A percentile compares a stretch with the other conserved stretches of the same genome.
Evolutionary conservation across 139 green algal species (phyloP).

Genomic region (Chlamydomonas sphaeroides): DNA sequence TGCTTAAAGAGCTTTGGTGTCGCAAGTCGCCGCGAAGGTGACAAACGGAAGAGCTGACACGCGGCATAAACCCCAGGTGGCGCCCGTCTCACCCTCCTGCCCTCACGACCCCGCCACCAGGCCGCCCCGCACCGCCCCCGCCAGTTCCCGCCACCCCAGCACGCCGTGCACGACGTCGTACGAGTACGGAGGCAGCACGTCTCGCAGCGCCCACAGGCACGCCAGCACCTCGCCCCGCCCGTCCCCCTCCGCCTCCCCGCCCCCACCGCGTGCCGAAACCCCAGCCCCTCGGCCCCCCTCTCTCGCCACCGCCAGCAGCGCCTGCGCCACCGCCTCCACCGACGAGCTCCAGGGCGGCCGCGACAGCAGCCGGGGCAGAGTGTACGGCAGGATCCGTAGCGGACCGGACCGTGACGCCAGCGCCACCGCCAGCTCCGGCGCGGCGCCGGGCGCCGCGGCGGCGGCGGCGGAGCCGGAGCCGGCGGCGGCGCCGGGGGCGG

Average conservation of each 20-base stretch:
- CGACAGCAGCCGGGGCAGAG: conserved; percentile 20
- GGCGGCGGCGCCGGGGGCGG: neutral
- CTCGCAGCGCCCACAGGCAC: conserved; percentile 33
- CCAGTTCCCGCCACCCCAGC: conserved; percentile 4
- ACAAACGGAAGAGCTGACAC: too few species aligned
- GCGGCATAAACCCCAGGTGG: too few species aligned
- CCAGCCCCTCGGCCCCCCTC: neutral
- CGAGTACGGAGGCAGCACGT: conserved; percentile 25
- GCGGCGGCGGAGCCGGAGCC: neutral
- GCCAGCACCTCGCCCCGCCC: neutral
- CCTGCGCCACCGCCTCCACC: conserved; percentile 19
- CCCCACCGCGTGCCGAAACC: neutral
- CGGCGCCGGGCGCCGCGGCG: neutral
- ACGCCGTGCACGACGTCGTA: conserved; percentile 25
- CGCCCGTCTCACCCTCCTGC: too few species aligned
- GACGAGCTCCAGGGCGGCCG: conserved; percentile 19
- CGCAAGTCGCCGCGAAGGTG: too few species aligned
- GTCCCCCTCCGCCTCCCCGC: neutral
- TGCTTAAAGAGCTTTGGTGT: too few species aligned
- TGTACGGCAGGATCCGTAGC: conserved; percentile 22
- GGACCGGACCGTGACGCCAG: neutral
- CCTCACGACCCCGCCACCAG: too few species aligned
- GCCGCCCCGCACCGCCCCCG: neutral
- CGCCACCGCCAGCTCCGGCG: conserved; percentile 13
- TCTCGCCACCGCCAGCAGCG: conserved; percentile 20